A percentile compares a stretch with the other conserved stretches of the same genome.
Conservation (phyloP, 495 filamentous ascomycete species). For the Ramalina peruviana region DNA sequence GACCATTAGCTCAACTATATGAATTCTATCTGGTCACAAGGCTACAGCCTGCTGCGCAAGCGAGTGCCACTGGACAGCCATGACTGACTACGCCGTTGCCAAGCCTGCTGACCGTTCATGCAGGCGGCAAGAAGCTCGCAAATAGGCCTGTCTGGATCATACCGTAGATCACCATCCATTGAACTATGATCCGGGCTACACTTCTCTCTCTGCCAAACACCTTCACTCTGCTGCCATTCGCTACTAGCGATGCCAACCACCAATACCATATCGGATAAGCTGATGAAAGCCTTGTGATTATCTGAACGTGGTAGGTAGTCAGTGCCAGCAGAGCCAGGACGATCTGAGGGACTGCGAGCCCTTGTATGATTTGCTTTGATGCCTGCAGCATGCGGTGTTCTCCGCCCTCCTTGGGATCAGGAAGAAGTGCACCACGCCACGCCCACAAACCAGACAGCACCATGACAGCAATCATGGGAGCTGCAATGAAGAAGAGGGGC, state of each 20-base stretch:
- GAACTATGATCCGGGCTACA: constrained; percentile 29
- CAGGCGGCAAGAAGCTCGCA: constrained; percentile 91
- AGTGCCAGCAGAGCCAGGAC: constrained; percentile 56
- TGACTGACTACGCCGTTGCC: not conserved
- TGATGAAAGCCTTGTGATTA: constrained; percentile 77
- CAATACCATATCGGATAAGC: constrained; percentile 86
- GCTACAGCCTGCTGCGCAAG: constrained; percentile 13
- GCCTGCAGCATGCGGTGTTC: not conserved
- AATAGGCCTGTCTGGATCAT: constrained; percentile 69
- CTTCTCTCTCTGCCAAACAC: constrained; percentile 17
- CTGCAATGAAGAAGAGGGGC: constrained; percentile 74
- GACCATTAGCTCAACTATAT: no score
- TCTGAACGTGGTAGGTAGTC: constrained; percentile 80
- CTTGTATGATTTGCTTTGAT: constrained; percentile 34
- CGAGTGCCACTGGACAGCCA: not conserved
- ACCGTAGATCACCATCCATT: constrained; percentile 68
- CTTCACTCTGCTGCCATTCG: constrained; percentile 12
- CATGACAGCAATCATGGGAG: constrained; percentile 64
- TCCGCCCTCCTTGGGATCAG: not conserved
- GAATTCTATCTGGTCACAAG: not conserved
- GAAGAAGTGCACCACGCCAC: not conserved
- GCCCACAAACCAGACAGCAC: constrained; percentile 43
- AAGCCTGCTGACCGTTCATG: constrained; percentile 21
- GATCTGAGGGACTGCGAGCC: constrained; percentile 53
- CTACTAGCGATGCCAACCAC: constrained; percentile 45